A percentile compares a stretch with the other conserved stretches of the same genome.
phyloP scores from a whole-genome alignment of 139 green algal species.

The Micractinium sp. region DNA sequence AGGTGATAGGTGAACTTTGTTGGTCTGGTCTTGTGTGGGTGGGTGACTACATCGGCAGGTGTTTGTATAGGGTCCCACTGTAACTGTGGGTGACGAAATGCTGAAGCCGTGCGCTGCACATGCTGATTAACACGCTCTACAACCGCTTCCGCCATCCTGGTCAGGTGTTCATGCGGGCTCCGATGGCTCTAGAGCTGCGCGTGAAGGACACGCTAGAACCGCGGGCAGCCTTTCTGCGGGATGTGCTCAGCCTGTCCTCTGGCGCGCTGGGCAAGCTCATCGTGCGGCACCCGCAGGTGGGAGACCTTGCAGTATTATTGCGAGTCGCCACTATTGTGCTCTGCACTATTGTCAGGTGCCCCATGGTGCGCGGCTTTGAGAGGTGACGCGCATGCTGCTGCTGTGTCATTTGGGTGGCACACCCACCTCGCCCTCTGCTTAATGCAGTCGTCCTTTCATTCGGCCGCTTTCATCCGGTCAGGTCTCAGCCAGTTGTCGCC shows the following conservation, averaged over 20 bases:
- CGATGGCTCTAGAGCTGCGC: slow-evolving; percentile 61
- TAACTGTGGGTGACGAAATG: not conserved
- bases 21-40: not conserved
- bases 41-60: not conserved
- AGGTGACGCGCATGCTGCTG: no score
- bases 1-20: no score
- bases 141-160: not conserved
- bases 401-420: no score
- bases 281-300: slow-evolving; percentile 56
- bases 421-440: not conserved
- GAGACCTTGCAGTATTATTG: not conserved
- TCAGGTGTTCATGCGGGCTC: slow-evolving; percentile 52
- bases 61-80: not conserved
- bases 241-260: slow-evolving; percentile 36
- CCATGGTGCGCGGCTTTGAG: no score
- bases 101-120: no score
- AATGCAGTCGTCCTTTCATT: not conserved
- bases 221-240: slow-evolving; percentile 53
- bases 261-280: slow-evolving; percentile 60
- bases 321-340: not conserved
- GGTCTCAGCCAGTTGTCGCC: no score
- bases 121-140: no score
- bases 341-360: no score
- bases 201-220: slow-evolving; percentile 61
- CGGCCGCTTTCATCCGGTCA: not conserved